Evolutionary conservation across 2,329 filamentous ascomycete genomes (phyloP).

Genomic region (Neopestalotiopsis sp.): DNA sequence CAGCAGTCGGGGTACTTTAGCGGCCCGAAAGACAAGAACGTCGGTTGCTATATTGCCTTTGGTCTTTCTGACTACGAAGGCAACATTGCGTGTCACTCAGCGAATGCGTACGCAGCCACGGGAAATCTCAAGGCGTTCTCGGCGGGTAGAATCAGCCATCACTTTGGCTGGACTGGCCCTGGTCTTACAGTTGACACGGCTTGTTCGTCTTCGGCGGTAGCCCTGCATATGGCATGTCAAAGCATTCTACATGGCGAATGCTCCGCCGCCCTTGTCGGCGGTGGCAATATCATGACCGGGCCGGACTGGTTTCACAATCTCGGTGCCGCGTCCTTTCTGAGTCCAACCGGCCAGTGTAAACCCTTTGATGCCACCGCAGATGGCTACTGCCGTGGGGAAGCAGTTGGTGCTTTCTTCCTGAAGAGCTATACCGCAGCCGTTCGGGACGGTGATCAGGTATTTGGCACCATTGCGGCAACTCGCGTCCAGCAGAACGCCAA

Average conservation of each 20-base stretch:
- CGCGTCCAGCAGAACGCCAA: slow-evolving; percentile 67
- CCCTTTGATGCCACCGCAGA: slow-evolving; percentile 49
- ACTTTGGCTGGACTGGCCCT: slow-evolving; percentile 37
- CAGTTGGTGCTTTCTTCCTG: slow-evolving; percentile 24
- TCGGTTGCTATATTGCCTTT: slow-evolving; percentile 22
- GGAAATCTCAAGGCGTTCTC: slow-evolving; percentile 29
- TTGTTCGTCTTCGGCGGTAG: slow-evolving; percentile 33
- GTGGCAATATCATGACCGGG: slow-evolving; percentile 68
- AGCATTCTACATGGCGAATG: slow-evolving; percentile 66
- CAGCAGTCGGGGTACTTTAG: slow-evolving; percentile 57
- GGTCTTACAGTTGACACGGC: slow-evolving; percentile 36
- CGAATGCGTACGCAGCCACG: slow-evolving; percentile 31
- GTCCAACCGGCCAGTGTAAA: slow-evolving; percentile 48
- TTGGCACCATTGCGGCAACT: slow-evolving; percentile 57
- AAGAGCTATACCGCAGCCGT: slow-evolving; percentile 26
- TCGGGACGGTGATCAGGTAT: slow-evolving; percentile 36
- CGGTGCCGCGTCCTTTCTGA: slow-evolving; percentile 66
- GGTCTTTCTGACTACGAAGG: slow-evolving; percentile 64
- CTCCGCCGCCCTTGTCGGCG: slow-evolving; percentile 68
- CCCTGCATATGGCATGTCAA: slow-evolving; percentile 48
- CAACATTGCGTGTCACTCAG: slow-evolving; percentile 42
- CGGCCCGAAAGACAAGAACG: slow-evolving; percentile 25
- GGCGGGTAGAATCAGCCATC: slow-evolving; percentile 42
- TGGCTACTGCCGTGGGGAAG: slow-evolving; percentile 45
- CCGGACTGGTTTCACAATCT: slow-evolving; percentile 68